A percentile compares a stretch with the other conserved stretches of the same genome.
Conservation (phyloP, 2,329 filamentous ascomycete species). For the Colletotrichum shisoi region DNA sequence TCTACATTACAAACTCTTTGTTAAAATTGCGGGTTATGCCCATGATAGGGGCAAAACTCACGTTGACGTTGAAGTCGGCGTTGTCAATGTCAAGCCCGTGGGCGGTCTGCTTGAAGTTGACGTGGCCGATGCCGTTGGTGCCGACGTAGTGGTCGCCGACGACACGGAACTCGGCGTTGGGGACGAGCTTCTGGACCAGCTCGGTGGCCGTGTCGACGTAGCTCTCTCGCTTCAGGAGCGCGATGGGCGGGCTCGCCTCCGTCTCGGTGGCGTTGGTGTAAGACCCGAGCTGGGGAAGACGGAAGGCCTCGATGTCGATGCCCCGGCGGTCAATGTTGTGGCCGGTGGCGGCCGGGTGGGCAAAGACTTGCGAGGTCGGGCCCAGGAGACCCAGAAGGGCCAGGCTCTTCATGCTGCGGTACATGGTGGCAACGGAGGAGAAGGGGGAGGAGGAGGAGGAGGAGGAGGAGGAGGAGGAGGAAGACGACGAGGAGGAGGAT, state of each 20-base stretch:
- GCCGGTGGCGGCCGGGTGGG: slow-evolving; percentile 46
- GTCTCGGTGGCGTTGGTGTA: slow-evolving; percentile 47
- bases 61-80: slow-evolving; percentile 63
- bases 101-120: slow-evolving; percentile 63
- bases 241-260: slow-evolving; percentile 42
- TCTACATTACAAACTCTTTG: slow-evolving; percentile 48
- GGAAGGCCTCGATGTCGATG: slow-evolving; percentile 48
- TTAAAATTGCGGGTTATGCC: not conserved
- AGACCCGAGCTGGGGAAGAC: slow-evolving; percentile 45
- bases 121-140: slow-evolving; percentile 60
- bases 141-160: slow-evolving; percentile 59
- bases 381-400: slow-evolving; percentile 49
- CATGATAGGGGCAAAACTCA: slow-evolving; percentile 51
- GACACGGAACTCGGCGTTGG: slow-evolving; percentile 54
- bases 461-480: not conserved
- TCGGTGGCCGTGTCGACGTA: slow-evolving; percentile 53
- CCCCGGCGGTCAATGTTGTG: slow-evolving; percentile 44
- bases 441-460: not conserved
- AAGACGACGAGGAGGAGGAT: too few relatives aligned
- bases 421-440: slow-evolving; percentile 13
- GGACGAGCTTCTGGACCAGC: slow-evolving; percentile 48
- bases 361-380: slow-evolving; percentile 46
- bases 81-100: slow-evolving; percentile 64
- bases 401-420: slow-evolving; percentile 47
- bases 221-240: slow-evolving; percentile 46